Percentiles rank a stretch among this genome's conserved stretches.
These are phyloP conservation scores for Astraeus odoratus DNA, from an alignment of 768 basidiomycete species.

Conservation along the genomic window DNA sequence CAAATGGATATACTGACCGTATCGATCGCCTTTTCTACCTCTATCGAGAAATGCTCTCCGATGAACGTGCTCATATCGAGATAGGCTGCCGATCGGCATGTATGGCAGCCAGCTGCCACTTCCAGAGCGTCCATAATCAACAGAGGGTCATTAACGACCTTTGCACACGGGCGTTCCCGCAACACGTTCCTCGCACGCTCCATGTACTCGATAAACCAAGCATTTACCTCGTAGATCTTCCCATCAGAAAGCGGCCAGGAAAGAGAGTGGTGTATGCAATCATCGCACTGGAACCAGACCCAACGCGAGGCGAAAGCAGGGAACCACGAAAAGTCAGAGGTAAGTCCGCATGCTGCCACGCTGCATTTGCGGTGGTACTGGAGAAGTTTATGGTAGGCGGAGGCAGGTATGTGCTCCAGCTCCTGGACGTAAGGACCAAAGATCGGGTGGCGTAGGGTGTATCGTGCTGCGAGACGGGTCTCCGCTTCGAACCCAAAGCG, in stretches of 20 bases:
- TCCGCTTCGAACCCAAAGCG: constrained; percentile 29
- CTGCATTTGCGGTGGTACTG: constrained; percentile 32
- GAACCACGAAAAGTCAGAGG: constrained; percentile 32
- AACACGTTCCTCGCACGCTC: constrained; percentile 24
- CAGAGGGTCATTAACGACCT: constrained; percentile 24
- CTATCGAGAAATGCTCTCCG: constrained; percentile 22
- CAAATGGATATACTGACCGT: constrained; percentile 10
- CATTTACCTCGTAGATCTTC: constrained; percentile 29
- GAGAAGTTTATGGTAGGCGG: constrained; percentile 29
- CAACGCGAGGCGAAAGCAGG: constrained; percentile 30
- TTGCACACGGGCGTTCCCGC: constrained; percentile 25
- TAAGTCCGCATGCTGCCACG: constrained; percentile 23
- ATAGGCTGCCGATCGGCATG: constrained; percentile 25
- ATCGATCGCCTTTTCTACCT: constrained; percentile 25
- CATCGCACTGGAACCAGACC: constrained; percentile 34
- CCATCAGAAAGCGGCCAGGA: constrained; percentile 30
- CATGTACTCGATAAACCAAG: constrained; percentile 31
- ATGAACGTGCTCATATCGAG: constrained; percentile 28
- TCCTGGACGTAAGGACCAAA: constrained; percentile 30
- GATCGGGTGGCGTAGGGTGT: constrained; percentile 31
- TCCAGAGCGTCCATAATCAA: constrained; percentile 27
- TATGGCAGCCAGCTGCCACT: constrained; percentile 19
- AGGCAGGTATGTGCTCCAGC: constrained; percentile 32
- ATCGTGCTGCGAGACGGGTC: constrained; percentile 28
- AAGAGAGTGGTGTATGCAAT: constrained; percentile 27